A percentile compares a stretch with the other conserved stretches of the same genome.
Conservation (phyloP, 805 yeast species). For the Jamesozyma gamospora region DNA sequence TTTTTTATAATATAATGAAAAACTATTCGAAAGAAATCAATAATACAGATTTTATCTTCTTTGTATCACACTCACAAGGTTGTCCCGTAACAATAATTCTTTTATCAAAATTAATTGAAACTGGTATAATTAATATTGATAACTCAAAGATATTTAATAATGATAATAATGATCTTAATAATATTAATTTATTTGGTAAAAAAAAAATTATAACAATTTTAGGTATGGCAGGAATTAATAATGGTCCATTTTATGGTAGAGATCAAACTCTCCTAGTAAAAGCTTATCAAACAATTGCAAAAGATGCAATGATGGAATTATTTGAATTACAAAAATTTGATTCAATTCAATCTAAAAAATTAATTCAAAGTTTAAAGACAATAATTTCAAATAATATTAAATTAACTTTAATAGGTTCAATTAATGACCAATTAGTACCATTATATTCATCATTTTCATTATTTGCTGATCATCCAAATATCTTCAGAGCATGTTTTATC, state of each 20-base stretch:
- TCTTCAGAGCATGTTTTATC: slow-evolving; percentile 79
- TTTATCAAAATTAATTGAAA: slow-evolving; percentile 60
- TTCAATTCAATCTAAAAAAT: slow-evolving; percentile 60
- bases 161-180: slow-evolving; percentile 6
- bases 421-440: slow-evolving; percentile 92
- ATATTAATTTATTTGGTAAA: slow-evolving; percentile 4
- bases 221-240: slow-evolving; percentile 92
- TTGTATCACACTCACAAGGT: slow-evolving; percentile 95
- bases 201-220: slow-evolving; percentile 54
- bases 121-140: slow-evolving; percentile 36
- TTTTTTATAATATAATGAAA: slow-evolving; percentile 59
- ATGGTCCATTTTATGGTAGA: slow-evolving; percentile 90
- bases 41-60: slow-evolving; percentile 76
- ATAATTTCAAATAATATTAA: slow-evolving; percentile 65
- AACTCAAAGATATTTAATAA: slow-evolving; percentile 17
- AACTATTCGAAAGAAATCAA: slow-evolving; percentile 47
- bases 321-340: slow-evolving; percentile 79
- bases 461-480: slow-evolving; percentile 80
- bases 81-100: slow-evolving; percentile 81
- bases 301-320: slow-evolving; percentile 73
- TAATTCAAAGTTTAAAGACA: slow-evolving; percentile 54
- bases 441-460: slow-evolving; percentile 77
- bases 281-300: slow-evolving; percentile 85
- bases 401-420: slow-evolving; percentile 73
- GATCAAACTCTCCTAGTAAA: slow-evolving; percentile 77